Percentiles rank a stretch among this genome's conserved stretches.
These are phyloP conservation scores for slime mould (Dictyostelium discoideum) DNA, from an alignment of 78 protist species.

Conservation along the genomic window dicty_2.7 NC_007089.4:6084501-6085000, in stretches of 20 bases:
- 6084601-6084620: background rate
- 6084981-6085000: background rate
- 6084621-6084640: background rate
- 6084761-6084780: slow-evolving; percentile 38
- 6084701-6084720: background rate
- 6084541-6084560: background rate
- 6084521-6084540: slow-evolving; percentile 27
- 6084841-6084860: slow-evolving; percentile 35
- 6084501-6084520: slow-evolving; percentile 41
- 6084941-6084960: slow-evolving; percentile 47
- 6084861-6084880: slow-evolving; percentile 21
- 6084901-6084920: slow-evolving; percentile 50
- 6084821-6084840: slow-evolving; percentile 57
- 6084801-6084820: slow-evolving; percentile 65
- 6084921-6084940: slow-evolving; percentile 70
- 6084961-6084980: slow-evolving; percentile 32
- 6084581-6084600: slow-evolving; percentile 5
- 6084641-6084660: background rate
- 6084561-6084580: background rate
- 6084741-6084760: slow-evolving; percentile 39
- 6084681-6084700: background rate
- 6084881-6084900: slow-evolving; percentile 36
- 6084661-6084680: background rate
- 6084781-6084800: slow-evolving; percentile 70
- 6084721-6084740: slow-evolving; percentile 22